Conservation (phyloP, 1,139 yeast genomes). For the Suhomyces taliae region DNA sequence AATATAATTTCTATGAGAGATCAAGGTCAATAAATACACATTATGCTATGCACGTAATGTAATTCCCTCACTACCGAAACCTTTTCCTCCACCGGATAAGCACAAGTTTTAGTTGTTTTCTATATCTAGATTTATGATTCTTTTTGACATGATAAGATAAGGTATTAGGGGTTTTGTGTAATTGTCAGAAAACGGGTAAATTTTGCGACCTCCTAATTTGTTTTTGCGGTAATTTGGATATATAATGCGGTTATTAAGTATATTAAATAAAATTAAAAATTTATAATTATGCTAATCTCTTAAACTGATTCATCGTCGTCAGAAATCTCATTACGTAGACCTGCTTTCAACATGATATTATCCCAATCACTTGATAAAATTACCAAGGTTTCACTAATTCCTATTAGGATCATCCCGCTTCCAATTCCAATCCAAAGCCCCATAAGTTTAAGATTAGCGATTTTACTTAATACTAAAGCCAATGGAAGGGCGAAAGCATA, state of each 20-base stretch:
- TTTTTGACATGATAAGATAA: too few species aligned
- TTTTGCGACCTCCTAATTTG: neutral
- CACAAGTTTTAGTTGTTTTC: neutral
- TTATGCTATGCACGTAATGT: too few species aligned
- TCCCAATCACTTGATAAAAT: constrained; percentile 47
- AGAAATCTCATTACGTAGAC: constrained; percentile 24
- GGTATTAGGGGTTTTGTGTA: neutral
- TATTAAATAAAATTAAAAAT: too few species aligned
- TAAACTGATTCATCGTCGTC: constrained; percentile 13
- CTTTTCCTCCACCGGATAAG: too few species aligned
- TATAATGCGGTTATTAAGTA: too few species aligned
- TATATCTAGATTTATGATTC: neutral
- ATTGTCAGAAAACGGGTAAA: neutral
- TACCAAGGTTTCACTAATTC: constrained; percentile 52
- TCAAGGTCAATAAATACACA: too few species aligned
- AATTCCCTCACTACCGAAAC: too few species aligned
- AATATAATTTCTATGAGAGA: too few species aligned
- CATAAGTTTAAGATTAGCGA: constrained; percentile 48
- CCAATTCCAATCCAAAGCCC: constrained; percentile 95
- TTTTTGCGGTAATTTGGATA: too few species aligned
- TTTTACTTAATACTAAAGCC: constrained; percentile 63
- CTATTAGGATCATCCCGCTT: constrained; percentile 70
- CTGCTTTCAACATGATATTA: constrained; percentile 33
- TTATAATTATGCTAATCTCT: neutral
- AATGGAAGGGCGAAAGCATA: constrained; percentile 72